These are phyloP conservation scores for Backusella circina DNA, from an alignment of 192 early-diverging fungal genomes.

Conservation along the genomic window DNA sequence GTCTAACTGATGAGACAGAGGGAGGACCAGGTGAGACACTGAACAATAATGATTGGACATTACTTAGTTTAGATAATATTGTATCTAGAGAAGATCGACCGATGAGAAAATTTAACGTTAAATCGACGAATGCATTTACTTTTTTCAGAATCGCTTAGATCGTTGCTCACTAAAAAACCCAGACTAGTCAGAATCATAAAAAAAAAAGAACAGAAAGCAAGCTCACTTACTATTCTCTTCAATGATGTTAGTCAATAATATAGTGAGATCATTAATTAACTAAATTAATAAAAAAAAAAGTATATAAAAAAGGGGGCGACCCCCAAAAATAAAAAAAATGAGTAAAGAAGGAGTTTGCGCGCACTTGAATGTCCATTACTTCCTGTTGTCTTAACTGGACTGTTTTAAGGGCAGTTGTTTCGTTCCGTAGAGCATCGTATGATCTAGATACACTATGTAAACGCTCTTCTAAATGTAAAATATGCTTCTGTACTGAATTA, in stretches of 20 bases:
- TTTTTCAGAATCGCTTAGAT: not conserved
- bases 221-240: not conserved
- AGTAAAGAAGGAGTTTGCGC: not conserved
- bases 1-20: not conserved
- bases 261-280: not conserved
- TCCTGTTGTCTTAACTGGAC: slow-evolving; percentile 1
- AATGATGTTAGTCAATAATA: not conserved
- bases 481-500: slow-evolving; percentile 4
- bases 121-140: not conserved
- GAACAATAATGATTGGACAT: not conserved
- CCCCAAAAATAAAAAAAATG: not conserved
- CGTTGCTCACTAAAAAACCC: not conserved
- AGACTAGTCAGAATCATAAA: not conserved
- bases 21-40: not conserved
- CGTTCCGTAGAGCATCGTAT: slow-evolving; percentile 2
- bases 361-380: not conserved
- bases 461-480: slow-evolving; percentile 7
- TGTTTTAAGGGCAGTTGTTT: not conserved
- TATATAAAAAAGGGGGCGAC: not conserved
- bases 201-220: not conserved
- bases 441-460: not conserved
- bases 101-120: slow-evolving; percentile 2
- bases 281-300: not conserved
- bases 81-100: slow-evolving; percentile 4
- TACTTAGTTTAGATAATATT: slow-evolving; percentile 8